Conservation (phyloP, 768 basidiomycete genomes). For the Crassisporium funariophilum region DNA sequence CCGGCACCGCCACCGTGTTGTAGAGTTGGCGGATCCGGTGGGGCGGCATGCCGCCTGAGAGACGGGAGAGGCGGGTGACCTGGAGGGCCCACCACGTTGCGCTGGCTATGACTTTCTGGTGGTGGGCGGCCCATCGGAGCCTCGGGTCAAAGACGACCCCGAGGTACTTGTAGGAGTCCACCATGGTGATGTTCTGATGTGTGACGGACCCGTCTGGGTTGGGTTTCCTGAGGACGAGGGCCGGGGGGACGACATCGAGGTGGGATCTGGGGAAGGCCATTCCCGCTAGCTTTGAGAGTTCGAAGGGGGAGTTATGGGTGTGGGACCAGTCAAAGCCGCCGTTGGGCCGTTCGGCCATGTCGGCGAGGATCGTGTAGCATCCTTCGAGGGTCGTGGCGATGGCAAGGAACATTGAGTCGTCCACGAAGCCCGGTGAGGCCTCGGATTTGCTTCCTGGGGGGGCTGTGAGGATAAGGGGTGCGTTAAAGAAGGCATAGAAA, state of each 20-base stretch:
- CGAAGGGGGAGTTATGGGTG: background rate
- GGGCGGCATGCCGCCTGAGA: background rate
- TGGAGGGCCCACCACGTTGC: background rate
- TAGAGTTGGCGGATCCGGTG: background rate
- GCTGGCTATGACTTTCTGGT: conserved; percentile 11
- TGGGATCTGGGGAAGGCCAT: background rate
- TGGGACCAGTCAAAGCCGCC: background rate
- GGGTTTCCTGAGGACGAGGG: background rate
- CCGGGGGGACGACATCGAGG: background rate
- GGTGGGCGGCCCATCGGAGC: conserved; percentile 1
- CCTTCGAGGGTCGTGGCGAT: conserved; percentile 1
- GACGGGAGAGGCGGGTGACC: background rate
- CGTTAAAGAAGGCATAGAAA: conserved; percentile 27
- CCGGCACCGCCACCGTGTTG: conserved; percentile 2
- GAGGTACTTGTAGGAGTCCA: background rate
- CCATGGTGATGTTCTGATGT: background rate
- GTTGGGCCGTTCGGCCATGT: background rate
- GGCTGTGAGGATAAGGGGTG: background rate
- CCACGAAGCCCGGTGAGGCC: conserved; percentile 28
- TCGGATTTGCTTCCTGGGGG: conserved; percentile 8
- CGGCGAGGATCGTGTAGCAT: background rate
- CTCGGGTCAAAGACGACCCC: background rate
- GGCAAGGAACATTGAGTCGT: background rate
- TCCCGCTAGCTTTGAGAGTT: background rate
- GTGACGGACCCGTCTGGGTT: background rate